Percentiles rank a stretch among this genome's conserved stretches.
phyloP scores from a whole-genome alignment of 495 filamentous ascomycete species.

The Emericellopsis terricola region DNA sequence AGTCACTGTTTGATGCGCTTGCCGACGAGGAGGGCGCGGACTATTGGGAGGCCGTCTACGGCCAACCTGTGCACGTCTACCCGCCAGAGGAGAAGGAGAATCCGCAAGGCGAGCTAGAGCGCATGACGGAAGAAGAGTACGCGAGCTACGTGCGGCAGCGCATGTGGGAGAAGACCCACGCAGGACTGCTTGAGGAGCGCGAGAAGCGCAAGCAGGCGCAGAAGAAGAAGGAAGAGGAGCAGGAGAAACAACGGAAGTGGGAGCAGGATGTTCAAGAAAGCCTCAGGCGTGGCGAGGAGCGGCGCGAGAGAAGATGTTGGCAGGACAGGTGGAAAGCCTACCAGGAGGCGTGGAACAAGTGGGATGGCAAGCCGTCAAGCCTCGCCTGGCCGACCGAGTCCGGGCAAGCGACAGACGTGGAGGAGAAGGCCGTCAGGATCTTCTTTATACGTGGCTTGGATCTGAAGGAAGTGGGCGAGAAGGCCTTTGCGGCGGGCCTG shows the following conservation, averaged over 20 bases:
- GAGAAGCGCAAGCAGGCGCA: conserved; percentile 24
- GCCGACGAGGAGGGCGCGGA: conserved; percentile 92
- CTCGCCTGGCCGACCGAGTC: conserved; percentile 70
- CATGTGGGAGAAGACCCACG: conserved; percentile 88
- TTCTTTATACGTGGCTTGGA: conserved; percentile 25
- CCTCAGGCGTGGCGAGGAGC: conserved; percentile 28
- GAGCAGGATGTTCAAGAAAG: conserved; percentile 26
- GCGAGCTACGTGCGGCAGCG: conserved; percentile 58
- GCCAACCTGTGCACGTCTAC: conserved; percentile 57
- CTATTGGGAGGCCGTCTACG: conserved; percentile 91
- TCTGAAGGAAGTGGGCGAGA: conserved; percentile 37
- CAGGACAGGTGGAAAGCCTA: conserved; percentile 46
- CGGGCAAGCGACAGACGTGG: conserved; percentile 24
- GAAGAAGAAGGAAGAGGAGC: conserved; percentile 17
- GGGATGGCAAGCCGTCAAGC: conserved; percentile 18
- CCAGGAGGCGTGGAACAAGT: conserved; percentile 36
- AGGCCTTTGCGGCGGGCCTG: conserved; percentile 40
- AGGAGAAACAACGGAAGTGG: conserved; percentile 30
- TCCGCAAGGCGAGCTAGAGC: conserved; percentile 45
- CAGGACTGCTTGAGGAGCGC: conserved; percentile 37
- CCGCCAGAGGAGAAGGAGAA: conserved; percentile 5
- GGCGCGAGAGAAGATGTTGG: conserved; percentile 17
- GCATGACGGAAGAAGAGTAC: conserved; percentile 86
- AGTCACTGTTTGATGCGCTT: conserved; percentile 97
- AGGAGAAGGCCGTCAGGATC: conserved; percentile 12